Conservation (phyloP, 768 basidiomycete genomes). For the Harrya chromipes region DNA sequence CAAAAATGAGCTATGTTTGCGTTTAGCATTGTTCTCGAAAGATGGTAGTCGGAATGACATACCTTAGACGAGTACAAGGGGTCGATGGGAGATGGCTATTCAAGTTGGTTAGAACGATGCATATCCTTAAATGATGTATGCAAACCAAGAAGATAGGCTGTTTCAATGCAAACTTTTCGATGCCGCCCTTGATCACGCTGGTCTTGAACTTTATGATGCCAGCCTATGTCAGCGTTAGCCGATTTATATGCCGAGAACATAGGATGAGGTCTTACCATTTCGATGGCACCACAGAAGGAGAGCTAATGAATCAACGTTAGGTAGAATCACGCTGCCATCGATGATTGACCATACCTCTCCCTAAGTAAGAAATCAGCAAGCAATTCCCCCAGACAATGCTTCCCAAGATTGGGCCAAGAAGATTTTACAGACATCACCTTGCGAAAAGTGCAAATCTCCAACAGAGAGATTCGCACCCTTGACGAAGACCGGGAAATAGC, state of each 20-base stretch:
- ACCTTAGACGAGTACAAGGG: slow-evolving; percentile 72
- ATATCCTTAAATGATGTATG: neutral
- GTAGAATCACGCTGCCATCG: neutral
- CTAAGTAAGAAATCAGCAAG: slow-evolving; percentile 28
- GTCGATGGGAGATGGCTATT: slow-evolving; percentile 69
- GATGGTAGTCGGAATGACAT: neutral
- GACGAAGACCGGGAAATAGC: slow-evolving; percentile 76
- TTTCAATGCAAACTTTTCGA: slow-evolving; percentile 70
- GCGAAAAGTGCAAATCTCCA: slow-evolving; percentile 77
- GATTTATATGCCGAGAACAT: neutral
- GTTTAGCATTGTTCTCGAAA: neutral
- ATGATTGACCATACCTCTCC: slow-evolving; percentile 46
- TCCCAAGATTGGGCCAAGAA: neutral
- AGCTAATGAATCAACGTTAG: slow-evolving; percentile 36
- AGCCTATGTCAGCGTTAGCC: slow-evolving; percentile 36
- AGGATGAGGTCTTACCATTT: slow-evolving; percentile 48
- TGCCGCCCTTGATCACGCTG: slow-evolving; percentile 69
- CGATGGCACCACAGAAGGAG: slow-evolving; percentile 75
- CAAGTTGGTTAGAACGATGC: neutral
- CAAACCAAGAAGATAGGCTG: slow-evolving; percentile 72
- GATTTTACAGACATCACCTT: slow-evolving; percentile 60
- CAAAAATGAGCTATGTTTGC: slow-evolving; percentile 55
- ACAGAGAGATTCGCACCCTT: slow-evolving; percentile 75
- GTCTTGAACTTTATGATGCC: slow-evolving; percentile 71
- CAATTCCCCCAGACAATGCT: too few species aligned